A percentile compares a stretch with the other conserved stretches of the same genome.
Conservation (phyloP, 768 basidiomycete species). For the Strobilomyces dryophilus region DNA sequence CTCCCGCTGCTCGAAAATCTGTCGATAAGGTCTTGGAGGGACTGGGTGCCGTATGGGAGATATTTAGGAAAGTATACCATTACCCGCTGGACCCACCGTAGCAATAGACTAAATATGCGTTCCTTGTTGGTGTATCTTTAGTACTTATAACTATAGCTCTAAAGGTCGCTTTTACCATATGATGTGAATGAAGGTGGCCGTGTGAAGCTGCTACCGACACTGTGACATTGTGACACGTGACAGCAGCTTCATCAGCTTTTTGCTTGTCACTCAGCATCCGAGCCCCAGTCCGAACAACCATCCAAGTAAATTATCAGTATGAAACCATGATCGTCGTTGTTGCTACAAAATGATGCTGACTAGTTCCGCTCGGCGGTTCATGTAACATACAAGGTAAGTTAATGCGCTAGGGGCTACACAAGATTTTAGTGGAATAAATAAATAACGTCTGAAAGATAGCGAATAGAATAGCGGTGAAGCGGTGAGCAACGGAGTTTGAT, state of each 20-base stretch:
- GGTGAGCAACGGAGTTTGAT: constrained; percentile 4
- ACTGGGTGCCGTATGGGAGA: constrained; percentile 27
- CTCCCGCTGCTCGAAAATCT: constrained; percentile 19
- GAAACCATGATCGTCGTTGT: neutral
- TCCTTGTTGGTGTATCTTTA: constrained; percentile 10
- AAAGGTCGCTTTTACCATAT: neutral
- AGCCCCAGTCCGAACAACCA: neutral
- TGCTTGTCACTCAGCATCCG: too few species aligned
- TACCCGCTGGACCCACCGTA: constrained; percentile 34
- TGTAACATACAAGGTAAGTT: constrained; percentile 15
- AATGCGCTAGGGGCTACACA: constrained; percentile 23
- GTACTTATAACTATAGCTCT: neutral
- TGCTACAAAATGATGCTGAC: constrained; percentile 20
- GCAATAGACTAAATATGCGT: constrained; percentile 6
- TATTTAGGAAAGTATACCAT: constrained; percentile 30
- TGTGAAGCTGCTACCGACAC: too few species aligned
- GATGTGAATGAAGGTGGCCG: too few species aligned
- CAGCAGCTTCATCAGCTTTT: too few species aligned
- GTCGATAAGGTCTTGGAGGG: constrained; percentile 27
- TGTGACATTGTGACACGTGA: too few species aligned
- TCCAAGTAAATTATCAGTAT: neutral
- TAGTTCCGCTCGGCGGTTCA: constrained; percentile 1
- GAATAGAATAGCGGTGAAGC: constrained; percentile 11
- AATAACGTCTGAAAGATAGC: constrained; percentile 6
- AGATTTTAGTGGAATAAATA: constrained; percentile 24